Percentiles rank a stretch among this genome's conserved stretches.
phyloP scores from a whole-genome alignment of 345 rosid genomes.

The Sonneratia caseolaris region DNA sequence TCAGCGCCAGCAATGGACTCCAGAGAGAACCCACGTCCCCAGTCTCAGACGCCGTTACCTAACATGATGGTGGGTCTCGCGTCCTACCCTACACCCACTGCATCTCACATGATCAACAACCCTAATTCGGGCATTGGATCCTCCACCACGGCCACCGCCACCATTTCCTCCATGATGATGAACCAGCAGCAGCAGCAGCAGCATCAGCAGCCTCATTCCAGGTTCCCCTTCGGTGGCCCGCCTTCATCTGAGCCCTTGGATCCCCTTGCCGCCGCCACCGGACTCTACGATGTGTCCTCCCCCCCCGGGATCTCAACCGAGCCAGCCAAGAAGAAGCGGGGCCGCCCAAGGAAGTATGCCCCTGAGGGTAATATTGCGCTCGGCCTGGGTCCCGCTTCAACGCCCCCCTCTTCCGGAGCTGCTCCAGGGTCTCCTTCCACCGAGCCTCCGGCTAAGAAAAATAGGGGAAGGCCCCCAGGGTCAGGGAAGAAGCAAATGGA shows the following conservation, averaged over 20 bases:
- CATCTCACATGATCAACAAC: constrained; percentile 7
- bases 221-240: constrained; percentile 23
- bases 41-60: constrained; percentile 6
- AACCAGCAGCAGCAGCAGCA: constrained; percentile 8
- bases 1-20: constrained; percentile 30
- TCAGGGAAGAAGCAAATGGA: constrained; percentile 86
- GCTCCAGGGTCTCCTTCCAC: constrained; percentile 27
- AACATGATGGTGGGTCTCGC: constrained; percentile 13
- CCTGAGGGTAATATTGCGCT: constrained; percentile 80
- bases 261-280: constrained; percentile 17
- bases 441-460: constrained; percentile 49
- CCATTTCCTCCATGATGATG: no score
- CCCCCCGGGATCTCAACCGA: constrained; percentile 36
- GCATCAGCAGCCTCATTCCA: constrained; percentile 17
- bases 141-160: constrained; percentile 8
- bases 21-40: constrained; percentile 22
- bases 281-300: constrained; percentile 55
- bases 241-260: constrained; percentile 27
- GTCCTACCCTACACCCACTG: constrained; percentile 11
- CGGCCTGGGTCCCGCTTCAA: constrained; percentile 55
- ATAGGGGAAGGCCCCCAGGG: constrained; percentile 92
- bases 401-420: constrained; percentile 39
- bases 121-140: constrained; percentile 2
- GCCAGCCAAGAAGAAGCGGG: constrained; percentile 71
- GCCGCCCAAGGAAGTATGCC: constrained; percentile 81